phyloP scores from a whole-genome alignment of 2,329 filamentous ascomycete species.

The Penicillium sp. region DNA sequence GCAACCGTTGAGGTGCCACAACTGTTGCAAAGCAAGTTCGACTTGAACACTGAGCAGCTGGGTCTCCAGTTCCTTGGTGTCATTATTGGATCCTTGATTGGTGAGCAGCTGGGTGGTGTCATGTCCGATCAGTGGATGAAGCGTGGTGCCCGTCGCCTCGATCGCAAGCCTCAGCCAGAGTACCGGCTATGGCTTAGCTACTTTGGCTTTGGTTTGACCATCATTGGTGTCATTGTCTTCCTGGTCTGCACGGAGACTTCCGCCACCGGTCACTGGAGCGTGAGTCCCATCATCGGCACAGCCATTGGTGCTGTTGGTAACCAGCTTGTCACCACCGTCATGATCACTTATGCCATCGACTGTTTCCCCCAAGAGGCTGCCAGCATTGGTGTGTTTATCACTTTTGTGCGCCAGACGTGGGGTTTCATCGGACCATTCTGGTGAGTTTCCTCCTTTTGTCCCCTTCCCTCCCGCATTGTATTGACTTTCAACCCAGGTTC shows the following conservation, averaged over 20 bases:
- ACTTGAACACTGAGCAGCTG: conserved; percentile 58
- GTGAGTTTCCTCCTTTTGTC: conserved; percentile 21
- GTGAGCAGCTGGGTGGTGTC: conserved; percentile 61
- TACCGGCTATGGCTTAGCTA: conserved; percentile 61
- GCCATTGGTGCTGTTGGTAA: conserved; percentile 58
- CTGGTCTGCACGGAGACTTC: conserved; percentile 55
- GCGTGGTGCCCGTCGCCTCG: conserved; percentile 26
- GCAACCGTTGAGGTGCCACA: conserved; percentile 62
- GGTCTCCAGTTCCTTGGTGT: conserved; percentile 61
- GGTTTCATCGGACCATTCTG: conserved; percentile 42
- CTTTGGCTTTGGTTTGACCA: conserved; percentile 51
- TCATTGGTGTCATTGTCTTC: conserved; percentile 59
- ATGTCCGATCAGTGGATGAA: conserved; percentile 61
- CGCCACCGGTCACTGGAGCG: conserved; percentile 50
- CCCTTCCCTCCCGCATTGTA: neutral
- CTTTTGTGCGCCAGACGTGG: conserved; percentile 51
- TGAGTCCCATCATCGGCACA: conserved; percentile 58
- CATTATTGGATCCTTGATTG: conserved; percentile 60
- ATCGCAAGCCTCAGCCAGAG: conserved; percentile 51
- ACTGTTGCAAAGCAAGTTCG: conserved; percentile 57
- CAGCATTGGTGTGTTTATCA: conserved; percentile 63
- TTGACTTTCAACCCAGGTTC: conserved; percentile 30
- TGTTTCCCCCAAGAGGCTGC: conserved; percentile 57
- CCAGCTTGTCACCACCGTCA: conserved; percentile 62
- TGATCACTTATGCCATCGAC: conserved; percentile 63